Evolutionary conservation across 805 yeast species (phyloP).

Genomic region (Candida sithepensis): DNA sequence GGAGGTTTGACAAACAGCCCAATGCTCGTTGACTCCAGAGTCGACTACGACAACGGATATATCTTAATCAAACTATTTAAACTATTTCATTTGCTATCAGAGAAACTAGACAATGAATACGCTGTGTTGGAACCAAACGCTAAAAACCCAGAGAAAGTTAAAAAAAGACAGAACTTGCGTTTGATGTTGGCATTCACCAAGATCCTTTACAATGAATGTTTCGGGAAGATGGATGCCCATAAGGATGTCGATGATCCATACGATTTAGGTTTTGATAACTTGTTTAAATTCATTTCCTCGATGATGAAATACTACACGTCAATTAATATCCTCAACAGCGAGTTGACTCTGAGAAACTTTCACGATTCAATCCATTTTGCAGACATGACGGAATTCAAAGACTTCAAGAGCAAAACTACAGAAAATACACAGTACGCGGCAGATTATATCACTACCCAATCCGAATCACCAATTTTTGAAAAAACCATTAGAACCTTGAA

Average conservation of each 20-base stretch:
- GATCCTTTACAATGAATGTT: slow-evolving; percentile 26
- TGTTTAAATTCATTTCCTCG: slow-evolving; percentile 29
- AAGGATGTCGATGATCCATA: slow-evolving; percentile 12
- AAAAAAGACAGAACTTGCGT: slow-evolving; percentile 28
- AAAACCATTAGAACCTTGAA: slow-evolving; percentile 3
- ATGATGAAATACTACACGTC: slow-evolving; percentile 20
- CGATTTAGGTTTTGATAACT: slow-evolving; percentile 28
- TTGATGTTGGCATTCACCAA: slow-evolving; percentile 31
- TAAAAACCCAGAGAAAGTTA: slow-evolving; percentile 17
- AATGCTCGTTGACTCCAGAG: slow-evolving; percentile 6
- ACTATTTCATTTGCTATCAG: slow-evolving; percentile 27
- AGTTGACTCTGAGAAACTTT: slow-evolving; percentile 18
- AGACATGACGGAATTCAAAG: slow-evolving; percentile 26
- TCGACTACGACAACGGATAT: slow-evolving; percentile 31
- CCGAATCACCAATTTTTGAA: slow-evolving; percentile 7
- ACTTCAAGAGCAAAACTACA: slow-evolving; percentile 12
- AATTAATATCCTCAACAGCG: slow-evolving; percentile 15
- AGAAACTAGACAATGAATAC: slow-evolving; percentile 26
- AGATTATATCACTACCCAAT: neutral
- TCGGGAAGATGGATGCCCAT: slow-evolving; percentile 13
- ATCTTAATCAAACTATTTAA: slow-evolving; percentile 41
- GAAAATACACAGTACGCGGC: slow-evolving; percentile 1
- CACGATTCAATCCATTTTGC: slow-evolving; percentile 22
- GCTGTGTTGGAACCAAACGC: slow-evolving; percentile 22
- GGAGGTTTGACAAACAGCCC: slow-evolving; percentile 5